Evolutionary conservation across 2,329 filamentous ascomycete species (phyloP).

Genomic region (Chaetoscypha palmicola): DNA sequence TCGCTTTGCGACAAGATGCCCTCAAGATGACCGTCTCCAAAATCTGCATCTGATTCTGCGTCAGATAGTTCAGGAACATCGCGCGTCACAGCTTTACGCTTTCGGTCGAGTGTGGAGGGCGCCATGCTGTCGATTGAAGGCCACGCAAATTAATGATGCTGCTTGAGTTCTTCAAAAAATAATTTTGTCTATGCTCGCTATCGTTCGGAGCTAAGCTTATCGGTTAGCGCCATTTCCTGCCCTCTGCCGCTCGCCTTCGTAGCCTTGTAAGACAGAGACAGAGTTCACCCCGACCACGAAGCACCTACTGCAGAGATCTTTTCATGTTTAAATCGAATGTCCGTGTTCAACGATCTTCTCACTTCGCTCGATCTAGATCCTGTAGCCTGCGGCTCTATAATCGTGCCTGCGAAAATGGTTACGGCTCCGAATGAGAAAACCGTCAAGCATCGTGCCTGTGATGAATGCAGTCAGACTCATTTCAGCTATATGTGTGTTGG

Average conservation of each 20-base stretch:
- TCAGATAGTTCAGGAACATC: conserved; percentile 43
- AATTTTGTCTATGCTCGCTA: conserved; percentile 13
- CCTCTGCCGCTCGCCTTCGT: too few relatives aligned
- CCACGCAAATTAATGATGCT: conserved; percentile 5
- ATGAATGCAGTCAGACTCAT: conserved; percentile 56
- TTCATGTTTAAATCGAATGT: neutral
- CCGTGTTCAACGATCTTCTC: conserved; percentile 12
- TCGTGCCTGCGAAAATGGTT: conserved; percentile 13
- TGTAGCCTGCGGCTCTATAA: conserved; percentile 10
- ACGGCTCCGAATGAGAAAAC: conserved; percentile 11
- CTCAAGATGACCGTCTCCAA: conserved; percentile 47
- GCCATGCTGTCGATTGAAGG: conserved; percentile 24
- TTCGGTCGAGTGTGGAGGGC: conserved; percentile 31
- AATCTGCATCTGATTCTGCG: conserved; percentile 53
- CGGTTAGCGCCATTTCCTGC: neutral
- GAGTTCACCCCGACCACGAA: too few relatives aligned
- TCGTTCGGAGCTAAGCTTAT: conserved; percentile 6
- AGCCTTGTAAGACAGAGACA: too few relatives aligned
- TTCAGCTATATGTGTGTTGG: too few relatives aligned
- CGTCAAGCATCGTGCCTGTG: conserved; percentile 54
- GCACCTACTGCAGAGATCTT: too few relatives aligned
- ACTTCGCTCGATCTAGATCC: conserved; percentile 18
- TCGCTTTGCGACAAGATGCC: conserved; percentile 51
- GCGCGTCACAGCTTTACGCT: conserved; percentile 57
- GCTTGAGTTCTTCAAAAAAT: conserved; percentile 11